Evolutionary conservation across 805 yeast genomes (phyloP).

Genomic region (Schwanniomyces pseudopolymorphus): DNA sequence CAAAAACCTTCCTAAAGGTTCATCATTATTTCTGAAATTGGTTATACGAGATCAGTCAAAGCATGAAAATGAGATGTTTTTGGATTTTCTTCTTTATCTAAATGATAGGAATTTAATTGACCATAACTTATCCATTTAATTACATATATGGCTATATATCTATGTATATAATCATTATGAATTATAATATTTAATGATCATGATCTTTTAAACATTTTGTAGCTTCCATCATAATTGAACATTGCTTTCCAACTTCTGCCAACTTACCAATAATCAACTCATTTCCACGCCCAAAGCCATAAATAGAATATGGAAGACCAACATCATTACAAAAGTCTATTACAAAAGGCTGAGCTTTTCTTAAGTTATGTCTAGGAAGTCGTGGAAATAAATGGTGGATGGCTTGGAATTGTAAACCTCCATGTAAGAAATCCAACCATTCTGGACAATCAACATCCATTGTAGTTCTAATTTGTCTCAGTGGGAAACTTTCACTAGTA

Average conservation of each 20-base stretch:
- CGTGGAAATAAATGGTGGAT: slow-evolving; percentile 89
- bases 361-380: slow-evolving; percentile 82
- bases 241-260: slow-evolving; percentile 78
- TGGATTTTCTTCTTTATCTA: slow-evolving; percentile 36
- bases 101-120: slow-evolving; percentile 28
- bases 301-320: slow-evolving; percentile 78
- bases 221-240: slow-evolving; percentile 72
- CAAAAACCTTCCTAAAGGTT: slow-evolving; percentile 11
- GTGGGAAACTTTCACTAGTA: slow-evolving; percentile 71
- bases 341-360: slow-evolving; percentile 71
- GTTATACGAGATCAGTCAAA: slow-evolving; percentile 35
- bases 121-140: slow-evolving; percentile 16
- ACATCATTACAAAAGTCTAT: slow-evolving; percentile 72
- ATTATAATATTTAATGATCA: slow-evolving; percentile 16
- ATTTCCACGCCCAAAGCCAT: slow-evolving; percentile 82
- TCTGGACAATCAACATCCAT: slow-evolving; percentile 95
- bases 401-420: slow-evolving; percentile 90
- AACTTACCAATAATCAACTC: slow-evolving; percentile 65
- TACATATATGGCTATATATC: slow-evolving; percentile 1
- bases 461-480: slow-evolving; percentile 82
- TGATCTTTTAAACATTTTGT: slow-evolving; percentile 61
- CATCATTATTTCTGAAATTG: slow-evolving; percentile 26
- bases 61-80: slow-evolving; percentile 31
- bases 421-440: slow-evolving; percentile 89
- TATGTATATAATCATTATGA: background rate